Percentiles rank a stretch among this genome's conserved stretches.
Evolutionary conservation across 2,329 filamentous ascomycete species (phyloP).

Genomic region (Penicillium polonicum): DNA sequence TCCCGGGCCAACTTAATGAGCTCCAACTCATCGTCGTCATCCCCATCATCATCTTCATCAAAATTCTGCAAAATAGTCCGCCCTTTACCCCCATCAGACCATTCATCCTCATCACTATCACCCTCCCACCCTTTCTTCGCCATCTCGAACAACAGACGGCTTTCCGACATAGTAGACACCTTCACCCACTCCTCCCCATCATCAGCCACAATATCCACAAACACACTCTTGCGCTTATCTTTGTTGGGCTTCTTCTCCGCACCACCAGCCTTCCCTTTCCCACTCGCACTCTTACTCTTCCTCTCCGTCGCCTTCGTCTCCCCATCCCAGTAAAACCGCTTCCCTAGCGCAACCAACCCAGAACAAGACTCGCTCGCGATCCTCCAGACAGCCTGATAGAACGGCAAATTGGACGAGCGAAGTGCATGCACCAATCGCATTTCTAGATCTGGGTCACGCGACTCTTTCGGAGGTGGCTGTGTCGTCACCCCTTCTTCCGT

Average conservation of each 20-base stretch:
- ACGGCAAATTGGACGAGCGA: constrained; percentile 65
- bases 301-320: constrained; percentile 6
- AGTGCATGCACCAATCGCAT: constrained; percentile 54
- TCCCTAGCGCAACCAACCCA: constrained; percentile 58
- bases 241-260: constrained; percentile 34
- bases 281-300: constrained; percentile 5
- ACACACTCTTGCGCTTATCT: constrained; percentile 51
- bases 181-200: constrained; percentile 67
- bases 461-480: neutral
- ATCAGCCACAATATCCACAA: constrained; percentile 64
- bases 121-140: constrained; percentile 66
- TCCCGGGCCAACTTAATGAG: constrained; percentile 61
- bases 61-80: constrained; percentile 30
- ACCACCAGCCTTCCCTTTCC: constrained; percentile 8
- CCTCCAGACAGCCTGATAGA: constrained; percentile 63
- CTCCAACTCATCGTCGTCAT: constrained; percentile 57
- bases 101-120: constrained; percentile 49
- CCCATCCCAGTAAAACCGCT: constrained; percentile 53
- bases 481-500: constrained; percentile 20
- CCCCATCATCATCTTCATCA: constrained; percentile 30
- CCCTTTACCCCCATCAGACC: constrained; percentile 27
- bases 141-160: constrained; percentile 64
- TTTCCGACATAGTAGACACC: constrained; percentile 64
- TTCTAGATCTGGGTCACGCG: constrained; percentile 26
- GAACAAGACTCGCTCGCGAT: constrained; percentile 56